Evolutionary conservation across 345 rosid species (phyloP).

Genomic region (Salix udensis): DNA sequence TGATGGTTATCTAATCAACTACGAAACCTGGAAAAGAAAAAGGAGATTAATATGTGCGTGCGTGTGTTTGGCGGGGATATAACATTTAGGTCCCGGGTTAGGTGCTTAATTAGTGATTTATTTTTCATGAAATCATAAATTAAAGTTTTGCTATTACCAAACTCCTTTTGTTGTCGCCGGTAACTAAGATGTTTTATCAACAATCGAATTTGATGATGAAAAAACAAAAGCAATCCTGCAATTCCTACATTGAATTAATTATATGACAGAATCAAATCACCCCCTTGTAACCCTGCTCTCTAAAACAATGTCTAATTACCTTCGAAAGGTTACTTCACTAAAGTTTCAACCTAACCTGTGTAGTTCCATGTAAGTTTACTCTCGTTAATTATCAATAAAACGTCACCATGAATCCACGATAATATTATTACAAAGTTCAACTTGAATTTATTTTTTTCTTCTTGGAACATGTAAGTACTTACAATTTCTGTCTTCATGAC

Average conservation of each 20-base stretch:
- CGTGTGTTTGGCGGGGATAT: not conserved
- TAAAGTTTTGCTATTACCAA: not conserved
- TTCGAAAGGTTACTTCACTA: not conserved
- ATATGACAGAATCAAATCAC: too few relatives aligned
- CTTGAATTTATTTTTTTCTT: not conserved
- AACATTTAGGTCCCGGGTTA: not conserved
- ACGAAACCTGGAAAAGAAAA: not conserved
- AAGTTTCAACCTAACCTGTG: not conserved
- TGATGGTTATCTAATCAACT: not conserved
- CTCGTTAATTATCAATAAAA: not conserved
- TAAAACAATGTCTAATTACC: not conserved
- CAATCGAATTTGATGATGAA: not conserved
- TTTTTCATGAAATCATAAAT: not conserved
- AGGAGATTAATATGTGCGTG: not conserved
- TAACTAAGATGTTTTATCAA: not conserved
- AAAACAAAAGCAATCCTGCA: not conserved
- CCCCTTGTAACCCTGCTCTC: not conserved
- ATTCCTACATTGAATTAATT: not conserved
- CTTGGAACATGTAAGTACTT: not conserved
- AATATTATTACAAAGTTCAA: not conserved
- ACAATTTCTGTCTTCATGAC: not conserved
- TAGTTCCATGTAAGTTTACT: not conserved
- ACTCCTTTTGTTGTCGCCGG: not conserved
- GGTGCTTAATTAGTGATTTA: not conserved
- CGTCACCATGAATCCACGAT: not conserved